Base-by-base conservation (phyloP, 208 protist genomes). In the Crithidia mellificae region DNA sequence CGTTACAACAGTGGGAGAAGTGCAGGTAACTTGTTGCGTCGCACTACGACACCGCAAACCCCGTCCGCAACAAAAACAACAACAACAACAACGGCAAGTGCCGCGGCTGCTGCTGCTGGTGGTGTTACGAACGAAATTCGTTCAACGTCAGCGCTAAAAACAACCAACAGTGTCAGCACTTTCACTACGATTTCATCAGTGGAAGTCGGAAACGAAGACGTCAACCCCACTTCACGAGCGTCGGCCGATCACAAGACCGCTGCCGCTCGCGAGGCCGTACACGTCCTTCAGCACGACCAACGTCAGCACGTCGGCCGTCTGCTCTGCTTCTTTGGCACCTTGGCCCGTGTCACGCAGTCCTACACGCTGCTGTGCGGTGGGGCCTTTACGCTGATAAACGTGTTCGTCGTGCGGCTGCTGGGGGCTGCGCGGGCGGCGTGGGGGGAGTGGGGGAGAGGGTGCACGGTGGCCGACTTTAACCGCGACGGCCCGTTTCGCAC, bases 281-380 rank as follows among this genome's bases (percentile, higher is more conserved):
- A 22, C n/a, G 36, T 57, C 11, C 15, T 63, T 0, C 44, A 41
- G 2, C 57, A 29, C 1, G 32, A 61, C 15, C 70, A 76, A 49
- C 62, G 47, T 6, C 63, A 27, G 39, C 70, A 76, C 50, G 25
- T 43, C 17, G 56, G 46, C 4, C 49, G 70, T 38, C 20, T 76
- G 19, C 25, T 76, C 24, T 76, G 55, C 55, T 69, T 76, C 54
- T 39, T 56, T 8, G 70, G 70, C 27, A 65, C 62, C 22, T 56
- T 76, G n/a, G 70, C 70, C 22, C 56, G 59, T 19, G 43, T 63
- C 2, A 43, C 70, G 49, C 70, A 76, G 24, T 76, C 70, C 6
- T 76, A 70, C 49, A 52, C 24, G 19, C 55, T 76, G n/a, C 46
- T 76, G 27, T 32, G 63, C 30, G 24, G 61, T 24, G 70, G 70